phyloP scores from a whole-genome alignment of 2,329 filamentous ascomycete genomes.

The Lachnellula suecica region DNA sequence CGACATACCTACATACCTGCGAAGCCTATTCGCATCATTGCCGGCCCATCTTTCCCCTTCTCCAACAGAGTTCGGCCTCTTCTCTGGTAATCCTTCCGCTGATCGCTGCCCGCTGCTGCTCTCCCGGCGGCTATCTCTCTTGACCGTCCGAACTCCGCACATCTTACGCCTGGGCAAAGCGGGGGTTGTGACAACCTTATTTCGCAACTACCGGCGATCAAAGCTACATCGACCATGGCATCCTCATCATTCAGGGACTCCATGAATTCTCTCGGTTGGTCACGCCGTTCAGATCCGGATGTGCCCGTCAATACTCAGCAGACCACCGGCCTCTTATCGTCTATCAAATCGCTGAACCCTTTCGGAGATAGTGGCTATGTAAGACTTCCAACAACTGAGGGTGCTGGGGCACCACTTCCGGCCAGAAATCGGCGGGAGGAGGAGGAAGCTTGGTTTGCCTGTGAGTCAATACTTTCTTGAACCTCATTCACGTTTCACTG shows the following conservation, averaged over 20 bases:
- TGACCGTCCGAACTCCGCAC: conserved; percentile 10
- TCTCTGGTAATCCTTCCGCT: conserved; percentile 11
- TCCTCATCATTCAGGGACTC: conserved; percentile 89
- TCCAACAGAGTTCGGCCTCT: conserved; percentile 10
- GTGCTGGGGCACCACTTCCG: conserved; percentile 79
- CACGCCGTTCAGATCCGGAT: conserved; percentile 77
- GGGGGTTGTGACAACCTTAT: conserved; percentile 15
- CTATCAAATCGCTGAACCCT: conserved; percentile 82
- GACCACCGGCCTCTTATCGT: conserved; percentile 73
- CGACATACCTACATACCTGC: conserved; percentile 35
- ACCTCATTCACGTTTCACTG: conserved; percentile 23
- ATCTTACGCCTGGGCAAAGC: conserved; percentile 6
- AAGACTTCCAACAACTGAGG: conserved; percentile 81
- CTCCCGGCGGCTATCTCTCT: conserved; percentile 10
- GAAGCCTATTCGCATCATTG: conserved; percentile 11
- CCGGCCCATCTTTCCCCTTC: background rate
- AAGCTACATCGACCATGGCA: conserved; percentile 58
- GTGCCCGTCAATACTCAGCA: conserved; percentile 71
- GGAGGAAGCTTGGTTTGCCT: conserved; percentile 90
- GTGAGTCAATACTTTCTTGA: conserved; percentile 61
- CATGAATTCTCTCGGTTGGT: conserved; percentile 94
- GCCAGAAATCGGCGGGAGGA: conserved; percentile 84
- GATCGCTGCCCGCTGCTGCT: conserved; percentile 9
- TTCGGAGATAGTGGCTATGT: conserved; percentile 87
- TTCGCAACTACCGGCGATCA: conserved; percentile 21